Base-by-base conservation (phyloP, 805 yeast genomes). In the Suhomyces kilbournensis region DNA sequence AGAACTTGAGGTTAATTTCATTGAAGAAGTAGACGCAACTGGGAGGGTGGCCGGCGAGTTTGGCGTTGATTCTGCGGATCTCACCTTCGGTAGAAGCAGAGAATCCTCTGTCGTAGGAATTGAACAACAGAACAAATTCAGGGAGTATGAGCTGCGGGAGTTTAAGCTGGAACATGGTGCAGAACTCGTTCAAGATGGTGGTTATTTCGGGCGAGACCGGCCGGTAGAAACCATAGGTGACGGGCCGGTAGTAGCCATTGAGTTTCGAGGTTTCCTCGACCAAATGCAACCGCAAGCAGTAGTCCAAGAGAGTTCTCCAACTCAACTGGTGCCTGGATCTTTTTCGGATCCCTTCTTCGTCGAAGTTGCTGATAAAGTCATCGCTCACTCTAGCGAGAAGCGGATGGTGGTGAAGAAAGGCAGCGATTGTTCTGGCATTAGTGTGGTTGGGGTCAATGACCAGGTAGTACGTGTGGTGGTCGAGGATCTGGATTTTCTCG, bases 21-120 rank as follows among this genome's bases (percentile, higher is more conserved):
- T 56, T 57, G 48, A 65, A 62, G 45, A 59, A 60, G 50, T 60
- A 67, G 3, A 63, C 56, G 49, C 65, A 50, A 17, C 55, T 52
- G 10, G 45, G 47, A 8, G 56, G 46, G 42, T 56, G 61, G 4
- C 46, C 19, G 26, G 48, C 45, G 14, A 56, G 30, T 8, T 23
- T 15, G 7, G 47, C 38, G 22, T 49, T 28, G 32, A 45, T 52
- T 23, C 34, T 44, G 4, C 14, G 30, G 19, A 52, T 25, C 23
- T 43, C 50, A 6, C 34, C 42, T 4, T 44, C 43, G 8, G 22
- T 35, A 8, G 50, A 19, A 4, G 40, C n/a, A 7, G 47, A 35
- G 3, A 8, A 15, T 14, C 47, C 47, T 35, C 46, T 46, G 15
- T 45, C 30, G 10, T 20, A 12, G 10, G 28, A 42, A 8, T 42